Conservation (phyloP, 2,329 filamentous ascomycete species). For the Penicillium sp. region DNA sequence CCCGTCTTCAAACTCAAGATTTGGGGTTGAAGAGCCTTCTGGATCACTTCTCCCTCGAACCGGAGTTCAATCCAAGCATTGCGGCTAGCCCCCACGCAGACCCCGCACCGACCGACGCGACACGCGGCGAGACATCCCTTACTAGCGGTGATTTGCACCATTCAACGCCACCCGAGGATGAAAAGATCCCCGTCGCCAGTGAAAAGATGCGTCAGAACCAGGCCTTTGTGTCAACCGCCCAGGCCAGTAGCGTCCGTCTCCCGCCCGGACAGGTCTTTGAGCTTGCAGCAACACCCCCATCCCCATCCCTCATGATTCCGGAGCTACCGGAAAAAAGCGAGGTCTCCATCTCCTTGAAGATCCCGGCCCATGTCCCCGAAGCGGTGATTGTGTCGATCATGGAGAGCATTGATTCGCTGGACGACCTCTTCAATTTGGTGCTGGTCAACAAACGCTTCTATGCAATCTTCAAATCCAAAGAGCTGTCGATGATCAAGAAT, state of each 20-base stretch:
- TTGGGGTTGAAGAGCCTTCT: conserved; percentile 7
- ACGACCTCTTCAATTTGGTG: conserved; percentile 52
- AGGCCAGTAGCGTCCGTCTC: conserved; percentile 18
- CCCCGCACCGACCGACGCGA: too few relatives aligned
- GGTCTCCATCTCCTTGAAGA: conserved; percentile 24
- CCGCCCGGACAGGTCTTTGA: conserved; percentile 29
- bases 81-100: neutral
- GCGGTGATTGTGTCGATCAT: conserved; percentile 51
- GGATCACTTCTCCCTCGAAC: conserved; percentile 3
- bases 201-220: conserved; percentile 15
- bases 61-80: neutral
- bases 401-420: conserved; percentile 43
- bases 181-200: conserved; percentile 23
- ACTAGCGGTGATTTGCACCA: too few relatives aligned
- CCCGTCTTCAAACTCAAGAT: conserved; percentile 18
- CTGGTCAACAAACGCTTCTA: conserved; percentile 54
- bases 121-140: too few relatives aligned
- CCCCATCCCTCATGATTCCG: conserved; percentile 9
- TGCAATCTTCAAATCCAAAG: conserved; percentile 52
- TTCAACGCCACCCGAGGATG: conserved; percentile 10
- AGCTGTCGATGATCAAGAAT: conserved; percentile 49
- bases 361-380: conserved; percentile 44
- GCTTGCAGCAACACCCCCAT: conserved; percentile 27
- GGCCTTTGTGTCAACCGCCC: conserved; percentile 16
- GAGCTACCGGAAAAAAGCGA: conserved; percentile 4